Base-by-base conservation (phyloP, 805 yeast species). In the Saccharomyces eubayanus region DNA sequence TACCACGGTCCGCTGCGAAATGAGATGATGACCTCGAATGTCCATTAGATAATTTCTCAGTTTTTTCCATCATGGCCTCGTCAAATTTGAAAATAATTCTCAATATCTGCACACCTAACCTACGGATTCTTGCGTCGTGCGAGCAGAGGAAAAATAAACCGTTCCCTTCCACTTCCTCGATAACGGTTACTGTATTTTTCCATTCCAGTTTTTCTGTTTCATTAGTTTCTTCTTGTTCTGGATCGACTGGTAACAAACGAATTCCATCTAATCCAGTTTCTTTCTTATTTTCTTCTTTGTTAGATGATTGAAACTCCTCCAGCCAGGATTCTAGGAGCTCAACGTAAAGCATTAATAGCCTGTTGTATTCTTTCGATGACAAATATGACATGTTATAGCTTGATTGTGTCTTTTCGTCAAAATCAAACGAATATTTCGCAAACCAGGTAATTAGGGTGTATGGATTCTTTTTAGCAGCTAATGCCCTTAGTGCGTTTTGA, bases 121-220 rank as follows among this genome's bases (percentile, higher is more conserved):
- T 83, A 52, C 99, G 75, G 11, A 89, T 79, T 27, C 79, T 75
- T 46, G 85, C 77, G 64, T 90, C 96, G 60, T 90, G 95, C 1
- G 96, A 88, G 62, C 96, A 88, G 24, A 94, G 73, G 64, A 95
- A 92, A 63, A 89, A 94, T 30, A 94, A 71, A 0, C 97, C 99
- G 64, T 91, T 89, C 0, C 99, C 97, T 69, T 94, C 99, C 9
- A 92, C 88, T 57, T 92, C 97, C 68, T 94, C 98, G 48, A 94
- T 84, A 0, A 87, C 85, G 0, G 96, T 86, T 57, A 89, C 83
- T 16, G 89, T 82, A 48, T 82, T 83, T 59, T 87, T 88, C 78
- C 89, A 76, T 63, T 87, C 92, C 40, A 87, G 68, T 54, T 83
- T 87, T 57, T 86, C 90, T 6, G 77, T 70, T n/a, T 66, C 68